Evolutionary conservation across 163 green algal genomes (phyloP), one percentile per base, ranked within the genome.

Genomic region (Scenedesmus sp.): DNA sequence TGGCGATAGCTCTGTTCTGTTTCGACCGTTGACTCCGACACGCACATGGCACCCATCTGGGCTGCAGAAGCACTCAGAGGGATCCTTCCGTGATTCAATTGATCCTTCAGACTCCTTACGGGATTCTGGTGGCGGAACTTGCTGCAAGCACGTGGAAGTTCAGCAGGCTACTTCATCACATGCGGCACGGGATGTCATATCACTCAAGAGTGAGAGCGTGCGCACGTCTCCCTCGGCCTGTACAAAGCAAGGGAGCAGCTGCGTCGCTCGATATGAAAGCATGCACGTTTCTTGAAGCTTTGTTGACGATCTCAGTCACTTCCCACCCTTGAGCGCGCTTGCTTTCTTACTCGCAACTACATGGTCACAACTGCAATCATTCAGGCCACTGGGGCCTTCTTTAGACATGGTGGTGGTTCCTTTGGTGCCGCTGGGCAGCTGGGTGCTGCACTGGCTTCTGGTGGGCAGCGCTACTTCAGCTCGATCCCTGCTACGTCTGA

Each of bases 401-500:
- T 79, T 79, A 79, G 70, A 52, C 70, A 79, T 79, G 70, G 70
- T 16, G 23, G 70, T 79, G 23, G 70, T 23, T 46, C 70, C 70
- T 79, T 79, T 79, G 70, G 70, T 52, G 70, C 70, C 23, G 70
- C 70, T 79, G 70, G 70, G 23, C 70, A 79, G 70, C 70, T 79
- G 70, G 70, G 70, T 18, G 70, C 70, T 79, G 70, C 70, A 79
- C 23, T 79, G 70, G 70, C 70, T 8, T 79, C 23, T 79, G 70
- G 70, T 79, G 70, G 70, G 70, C 70, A 79, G 70, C 70, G 70
- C 20, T 79, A 79, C 23, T 79, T 79, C 23, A 79, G 70, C 70
- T 79, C 70, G 70, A 52, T 79, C 10, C 70, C 70, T 18, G 23
- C 20, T 15, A 79, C 70, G 5, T 79, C 70, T 79, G 70, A 79